phyloP scores from a whole-genome alignment of 2,329 filamentous ascomycete genomes.

The Colletotrichum sojae region DNA sequence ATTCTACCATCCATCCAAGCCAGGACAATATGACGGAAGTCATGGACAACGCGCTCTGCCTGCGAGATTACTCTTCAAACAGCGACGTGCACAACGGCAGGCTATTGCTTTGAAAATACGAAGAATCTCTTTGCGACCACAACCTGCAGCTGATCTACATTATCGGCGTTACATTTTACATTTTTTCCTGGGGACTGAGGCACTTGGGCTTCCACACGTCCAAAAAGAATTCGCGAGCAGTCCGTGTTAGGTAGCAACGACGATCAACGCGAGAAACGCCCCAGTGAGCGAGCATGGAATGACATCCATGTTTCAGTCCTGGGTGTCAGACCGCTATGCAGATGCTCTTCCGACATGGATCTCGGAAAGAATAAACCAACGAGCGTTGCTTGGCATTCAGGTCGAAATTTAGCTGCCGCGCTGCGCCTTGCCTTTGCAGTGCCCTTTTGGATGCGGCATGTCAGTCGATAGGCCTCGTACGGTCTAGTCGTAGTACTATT shows the following conservation, averaged over 20 bases:
- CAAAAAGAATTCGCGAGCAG: slow-evolving; percentile 54
- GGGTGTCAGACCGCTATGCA: neutral
- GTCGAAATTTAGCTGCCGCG: slow-evolving; percentile 51
- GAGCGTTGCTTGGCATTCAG: slow-evolving; percentile 47
- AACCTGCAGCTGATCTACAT: slow-evolving; percentile 69
- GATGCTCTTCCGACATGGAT: slow-evolving; percentile 46
- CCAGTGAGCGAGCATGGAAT: neutral
- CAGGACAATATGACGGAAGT: slow-evolving; percentile 65
- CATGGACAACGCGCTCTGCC: slow-evolving; percentile 65
- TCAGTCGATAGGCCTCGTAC: slow-evolving; percentile 49
- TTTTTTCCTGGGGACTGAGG: slow-evolving; percentile 43
- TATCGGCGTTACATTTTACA: slow-evolving; percentile 60
- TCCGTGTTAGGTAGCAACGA: slow-evolving; percentile 27
- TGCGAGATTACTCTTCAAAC: slow-evolving; percentile 69
- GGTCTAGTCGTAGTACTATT: slow-evolving; percentile 49
- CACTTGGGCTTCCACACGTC: slow-evolving; percentile 55
- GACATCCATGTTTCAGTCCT: neutral
- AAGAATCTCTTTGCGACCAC: slow-evolving; percentile 63
- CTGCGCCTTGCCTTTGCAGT: slow-evolving; percentile 50
- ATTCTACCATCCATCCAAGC: slow-evolving; percentile 53
- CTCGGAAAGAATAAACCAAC: slow-evolving; percentile 48
- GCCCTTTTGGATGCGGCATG: slow-evolving; percentile 39
- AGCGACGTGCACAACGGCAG: slow-evolving; percentile 68
- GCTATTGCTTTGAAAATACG: slow-evolving; percentile 61
- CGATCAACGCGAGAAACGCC: neutral